A percentile compares a stretch with the other conserved stretches of the same genome.
Evolutionary conservation across 129 eudicot genomes (phyloP).

Genomic region (Pulicaria dysenterica): DNA sequence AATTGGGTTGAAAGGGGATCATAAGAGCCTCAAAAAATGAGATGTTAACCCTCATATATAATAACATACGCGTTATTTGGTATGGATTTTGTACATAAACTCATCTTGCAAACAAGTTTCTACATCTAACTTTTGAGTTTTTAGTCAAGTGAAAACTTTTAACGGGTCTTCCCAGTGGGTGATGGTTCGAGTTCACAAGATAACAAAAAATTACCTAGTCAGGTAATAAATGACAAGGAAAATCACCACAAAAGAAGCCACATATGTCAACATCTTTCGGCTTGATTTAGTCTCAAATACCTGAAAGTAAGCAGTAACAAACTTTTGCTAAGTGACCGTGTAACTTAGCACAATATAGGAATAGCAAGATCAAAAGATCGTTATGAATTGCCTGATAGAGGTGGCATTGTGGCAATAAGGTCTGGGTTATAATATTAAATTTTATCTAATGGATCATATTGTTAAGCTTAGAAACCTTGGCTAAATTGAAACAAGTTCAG

Average conservation of each 20-base stretch:
- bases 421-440: neutral
- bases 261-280: conserved; percentile 68
- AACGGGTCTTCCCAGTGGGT: neutral
- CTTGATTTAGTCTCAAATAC: conserved; percentile 97
- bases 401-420: neutral
- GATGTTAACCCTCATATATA: neutral
- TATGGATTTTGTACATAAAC: neutral
- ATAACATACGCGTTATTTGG: neutral
- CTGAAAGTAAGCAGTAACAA: conserved; percentile 30
- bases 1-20: neutral
- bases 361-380: neutral
- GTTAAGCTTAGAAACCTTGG: neutral
- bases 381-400: neutral
- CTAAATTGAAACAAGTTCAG: neutral
- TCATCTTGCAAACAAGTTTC: neutral
- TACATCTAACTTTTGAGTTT: neutral
- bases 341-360: neutral
- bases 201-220: conserved; percentile 47
- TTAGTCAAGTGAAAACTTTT: neutral
- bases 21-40: neutral
- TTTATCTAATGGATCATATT: neutral
- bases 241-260: conserved; percentile 76
- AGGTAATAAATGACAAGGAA: conserved; percentile 77
- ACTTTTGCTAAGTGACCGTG: neutral
- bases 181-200: conserved; percentile 13